phyloP scores from a whole-genome alignment of 176 grass and related monocot species.

The Zoysia pacifica region DNA sequence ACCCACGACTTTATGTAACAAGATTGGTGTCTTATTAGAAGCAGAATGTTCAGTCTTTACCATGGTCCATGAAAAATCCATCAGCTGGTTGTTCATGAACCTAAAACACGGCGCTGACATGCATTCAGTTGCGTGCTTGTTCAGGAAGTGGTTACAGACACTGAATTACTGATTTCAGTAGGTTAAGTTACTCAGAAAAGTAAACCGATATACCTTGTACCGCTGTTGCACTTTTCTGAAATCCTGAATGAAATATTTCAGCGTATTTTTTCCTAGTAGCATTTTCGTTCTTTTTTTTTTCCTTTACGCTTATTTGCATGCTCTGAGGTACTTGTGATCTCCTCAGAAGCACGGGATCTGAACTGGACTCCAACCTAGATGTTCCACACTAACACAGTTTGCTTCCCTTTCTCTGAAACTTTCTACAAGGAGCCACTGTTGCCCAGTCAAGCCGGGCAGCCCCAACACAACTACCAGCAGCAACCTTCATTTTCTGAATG shows the following conservation, averaged over 20 bases:
- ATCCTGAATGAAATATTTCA: neutral
- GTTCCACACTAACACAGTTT: neutral
- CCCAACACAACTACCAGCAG: neutral
- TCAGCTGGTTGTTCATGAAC: neutral
- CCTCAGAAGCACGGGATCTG: neutral
- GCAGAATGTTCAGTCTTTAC: neutral
- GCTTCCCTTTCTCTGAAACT: neutral
- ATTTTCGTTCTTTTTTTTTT: neutral
- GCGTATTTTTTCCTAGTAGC: neutral
- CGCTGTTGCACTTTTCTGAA: neutral
- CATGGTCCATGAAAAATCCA: neutral
- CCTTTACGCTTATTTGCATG: neutral
- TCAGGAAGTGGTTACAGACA: neutral
- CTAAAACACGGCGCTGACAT: neutral
- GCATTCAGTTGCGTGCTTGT: neutral
- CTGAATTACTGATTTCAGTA: neutral
- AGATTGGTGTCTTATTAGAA: too few relatives aligned
- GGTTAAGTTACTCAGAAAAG: neutral
- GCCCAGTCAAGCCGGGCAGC: neutral
- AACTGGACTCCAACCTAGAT: neutral
- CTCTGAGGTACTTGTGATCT: neutral
- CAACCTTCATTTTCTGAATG: neutral
- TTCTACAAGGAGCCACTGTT: slow-evolving; percentile 2
- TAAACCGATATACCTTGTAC: neutral
- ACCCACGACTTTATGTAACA: neutral